phyloP scores from a whole-genome alignment of 2,329 filamentous ascomycete species.

The Hymenotorrendiella dingleyae region DNA sequence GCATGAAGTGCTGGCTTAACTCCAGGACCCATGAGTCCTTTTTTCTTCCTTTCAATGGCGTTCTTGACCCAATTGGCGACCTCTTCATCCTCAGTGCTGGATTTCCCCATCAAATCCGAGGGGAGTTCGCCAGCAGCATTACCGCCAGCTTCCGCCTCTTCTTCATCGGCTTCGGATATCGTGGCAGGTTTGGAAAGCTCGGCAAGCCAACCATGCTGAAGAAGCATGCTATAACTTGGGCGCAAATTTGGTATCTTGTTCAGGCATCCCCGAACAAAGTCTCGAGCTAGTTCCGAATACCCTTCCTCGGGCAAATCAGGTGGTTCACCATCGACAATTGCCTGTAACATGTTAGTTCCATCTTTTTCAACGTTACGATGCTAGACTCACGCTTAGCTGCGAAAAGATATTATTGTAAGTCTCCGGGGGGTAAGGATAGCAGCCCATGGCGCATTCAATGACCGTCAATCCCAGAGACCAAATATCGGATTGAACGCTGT shows the following conservation, averaged over 20 bases:
- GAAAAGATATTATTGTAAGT: constrained; percentile 98
- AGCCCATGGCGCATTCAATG: constrained; percentile 90
- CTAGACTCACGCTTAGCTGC: constrained; percentile 77
- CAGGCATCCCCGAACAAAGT: constrained; percentile 84
- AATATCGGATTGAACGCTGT: constrained; percentile 96
- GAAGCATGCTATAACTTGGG: constrained; percentile 87
- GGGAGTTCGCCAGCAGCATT: constrained; percentile 16
- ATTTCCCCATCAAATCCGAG: constrained; percentile 20
- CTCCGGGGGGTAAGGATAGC: constrained; percentile 94
- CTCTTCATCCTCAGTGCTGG: constrained; percentile 60
- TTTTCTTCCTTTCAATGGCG: constrained; percentile 61
- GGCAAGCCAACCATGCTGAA: constrained; percentile 84
- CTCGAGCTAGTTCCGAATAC: constrained; percentile 73
- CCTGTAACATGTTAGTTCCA: constrained; percentile 48
- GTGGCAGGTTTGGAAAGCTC: constrained; percentile 70
- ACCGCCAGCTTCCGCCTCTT: constrained; percentile 39
- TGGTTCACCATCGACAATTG: constrained; percentile 95
- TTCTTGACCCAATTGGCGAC: constrained; percentile 79
- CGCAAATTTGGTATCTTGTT: constrained; percentile 88
- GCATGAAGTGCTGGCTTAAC: constrained; percentile 80
- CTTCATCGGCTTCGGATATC: constrained; percentile 64
- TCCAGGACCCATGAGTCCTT: constrained; percentile 46
- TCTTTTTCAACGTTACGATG: not conserved
- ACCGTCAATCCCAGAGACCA: constrained; percentile 94
- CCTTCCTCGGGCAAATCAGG: constrained; percentile 74